Percentiles rank a stretch among this genome's conserved stretches.
Evolutionary conservation across 306 rosid genomes (phyloP).

Genomic region (Rosa chinensis): DNA sequence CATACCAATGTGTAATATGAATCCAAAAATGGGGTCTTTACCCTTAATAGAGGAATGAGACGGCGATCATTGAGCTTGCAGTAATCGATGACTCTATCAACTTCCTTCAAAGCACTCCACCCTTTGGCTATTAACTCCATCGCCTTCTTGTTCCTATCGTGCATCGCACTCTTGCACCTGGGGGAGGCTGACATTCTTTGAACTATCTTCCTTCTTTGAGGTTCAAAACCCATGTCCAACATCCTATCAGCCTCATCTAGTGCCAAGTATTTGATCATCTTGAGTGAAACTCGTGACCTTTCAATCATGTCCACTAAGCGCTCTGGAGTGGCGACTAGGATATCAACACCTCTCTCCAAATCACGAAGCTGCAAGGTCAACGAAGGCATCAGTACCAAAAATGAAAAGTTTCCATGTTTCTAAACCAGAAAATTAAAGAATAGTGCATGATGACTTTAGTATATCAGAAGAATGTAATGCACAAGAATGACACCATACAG

Average conservation of each 20-base stretch:
- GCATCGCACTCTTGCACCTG: slow-evolving; percentile 81
- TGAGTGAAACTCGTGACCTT: too few relatives aligned
- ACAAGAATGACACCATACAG: background rate
- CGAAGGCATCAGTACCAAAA: background rate
- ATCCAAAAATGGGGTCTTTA: slow-evolving; percentile 9
- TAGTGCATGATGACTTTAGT: background rate
- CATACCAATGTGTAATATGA: background rate
- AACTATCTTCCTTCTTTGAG: too few relatives aligned
- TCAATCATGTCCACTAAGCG: slow-evolving; percentile 39
- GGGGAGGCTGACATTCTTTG: too few relatives aligned
- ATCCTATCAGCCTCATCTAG: too few relatives aligned
- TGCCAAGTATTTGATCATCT: too few relatives aligned
- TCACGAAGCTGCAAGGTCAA: slow-evolving; percentile 28
- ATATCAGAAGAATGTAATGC: background rate
- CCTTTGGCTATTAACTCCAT: slow-evolving; percentile 86
- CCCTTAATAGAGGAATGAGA: slow-evolving; percentile 80
- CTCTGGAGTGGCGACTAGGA: slow-evolving; percentile 41
- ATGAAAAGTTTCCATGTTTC: background rate
- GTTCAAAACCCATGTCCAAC: too few relatives aligned
- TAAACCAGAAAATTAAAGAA: background rate
- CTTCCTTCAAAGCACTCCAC: slow-evolving; percentile 84
- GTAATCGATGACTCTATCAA: slow-evolving; percentile 84
- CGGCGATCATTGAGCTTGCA: slow-evolving; percentile 74
- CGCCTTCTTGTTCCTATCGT: slow-evolving; percentile 83
- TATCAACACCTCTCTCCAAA: slow-evolving; percentile 43